phyloP scores from a whole-genome alignment of 257 asterid genomes.

The Solanum virginianum region DNA sequence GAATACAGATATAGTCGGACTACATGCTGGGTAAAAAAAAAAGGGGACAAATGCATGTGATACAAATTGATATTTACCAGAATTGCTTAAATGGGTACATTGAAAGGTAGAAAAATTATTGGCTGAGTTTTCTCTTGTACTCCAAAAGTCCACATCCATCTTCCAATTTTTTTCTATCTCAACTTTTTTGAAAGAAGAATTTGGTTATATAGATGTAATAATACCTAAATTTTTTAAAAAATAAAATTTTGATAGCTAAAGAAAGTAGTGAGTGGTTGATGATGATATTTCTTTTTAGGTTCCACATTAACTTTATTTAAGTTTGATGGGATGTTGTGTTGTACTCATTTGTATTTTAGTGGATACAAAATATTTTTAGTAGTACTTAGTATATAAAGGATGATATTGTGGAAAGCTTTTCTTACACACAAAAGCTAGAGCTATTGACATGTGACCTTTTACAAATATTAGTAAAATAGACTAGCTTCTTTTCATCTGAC shows the following conservation, averaged over 20 bases:
- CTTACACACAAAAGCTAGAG: constrained; percentile 25
- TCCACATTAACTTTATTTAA: background rate
- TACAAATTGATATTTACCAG: constrained; percentile 25
- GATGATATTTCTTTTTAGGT: background rate
- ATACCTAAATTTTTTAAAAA: background rate
- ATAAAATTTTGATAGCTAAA: background rate
- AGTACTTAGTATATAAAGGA: background rate
- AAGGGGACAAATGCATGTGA: background rate
- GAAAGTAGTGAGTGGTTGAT: background rate
- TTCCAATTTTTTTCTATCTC: background rate
- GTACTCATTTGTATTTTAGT: constrained; percentile 6
- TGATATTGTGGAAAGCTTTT: constrained; percentile 16
- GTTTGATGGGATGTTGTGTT: constrained; percentile 16
- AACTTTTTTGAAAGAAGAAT: background rate
- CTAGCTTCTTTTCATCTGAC: background rate
- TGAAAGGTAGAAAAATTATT: constrained; percentile 33
- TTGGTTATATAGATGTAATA: background rate
- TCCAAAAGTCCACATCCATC: constrained; percentile 74
- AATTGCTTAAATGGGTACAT: constrained; percentile 31
- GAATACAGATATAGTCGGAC: no score
- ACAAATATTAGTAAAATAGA: background rate
- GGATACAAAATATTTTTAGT: background rate
- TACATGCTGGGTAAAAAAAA: no score
- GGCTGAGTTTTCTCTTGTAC: constrained; percentile 45
- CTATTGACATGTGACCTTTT: background rate